Percentiles rank a stretch among this genome's conserved stretches.
These are phyloP conservation scores for Paratrimastix pyriformis DNA, from an alignment of 78 protist genomes.

Conservation along the genomic window DNA sequence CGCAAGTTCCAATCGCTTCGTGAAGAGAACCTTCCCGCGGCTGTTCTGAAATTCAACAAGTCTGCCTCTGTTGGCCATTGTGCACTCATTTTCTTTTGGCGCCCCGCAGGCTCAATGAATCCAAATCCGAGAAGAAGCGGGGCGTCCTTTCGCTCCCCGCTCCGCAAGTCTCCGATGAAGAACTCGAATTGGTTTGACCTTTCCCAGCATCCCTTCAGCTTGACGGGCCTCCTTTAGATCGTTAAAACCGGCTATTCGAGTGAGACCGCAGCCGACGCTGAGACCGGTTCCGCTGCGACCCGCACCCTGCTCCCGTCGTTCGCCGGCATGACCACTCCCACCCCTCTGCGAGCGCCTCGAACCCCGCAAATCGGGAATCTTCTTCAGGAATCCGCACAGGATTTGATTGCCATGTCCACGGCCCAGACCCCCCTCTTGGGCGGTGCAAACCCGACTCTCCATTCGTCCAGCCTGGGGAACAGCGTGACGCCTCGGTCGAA, in stretches of 20 bases:
- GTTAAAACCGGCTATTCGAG: too few relatives aligned
- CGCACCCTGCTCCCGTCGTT: too few relatives aligned
- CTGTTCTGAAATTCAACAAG: background rate
- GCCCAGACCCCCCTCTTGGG: conserved; percentile 18
- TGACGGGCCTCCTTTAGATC: too few relatives aligned
- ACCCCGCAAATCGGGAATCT: too few relatives aligned
- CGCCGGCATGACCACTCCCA: too few relatives aligned
- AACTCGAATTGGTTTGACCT: too few relatives aligned
- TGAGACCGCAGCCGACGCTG: too few relatives aligned
- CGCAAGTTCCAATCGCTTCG: background rate
- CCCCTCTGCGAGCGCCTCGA: too few relatives aligned
- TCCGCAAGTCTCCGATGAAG: background rate
- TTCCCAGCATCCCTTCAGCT: too few relatives aligned
- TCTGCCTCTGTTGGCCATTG: background rate
- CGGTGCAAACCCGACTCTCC: background rate
- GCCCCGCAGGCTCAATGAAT: background rate
- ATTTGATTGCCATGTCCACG: background rate
- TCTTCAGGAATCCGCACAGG: conserved; percentile 21
- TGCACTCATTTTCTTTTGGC: background rate
- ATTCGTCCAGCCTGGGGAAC: background rate
- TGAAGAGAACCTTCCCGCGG: background rate
- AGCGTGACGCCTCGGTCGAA: conserved; percentile 11
- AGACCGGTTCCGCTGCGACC: too few relatives aligned
- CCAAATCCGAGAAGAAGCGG: background rate
- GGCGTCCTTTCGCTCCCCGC: background rate